Conservation (phyloP, 2,329 filamentous ascomycete genomes). For the Keithomyces neogunnii region DNA sequence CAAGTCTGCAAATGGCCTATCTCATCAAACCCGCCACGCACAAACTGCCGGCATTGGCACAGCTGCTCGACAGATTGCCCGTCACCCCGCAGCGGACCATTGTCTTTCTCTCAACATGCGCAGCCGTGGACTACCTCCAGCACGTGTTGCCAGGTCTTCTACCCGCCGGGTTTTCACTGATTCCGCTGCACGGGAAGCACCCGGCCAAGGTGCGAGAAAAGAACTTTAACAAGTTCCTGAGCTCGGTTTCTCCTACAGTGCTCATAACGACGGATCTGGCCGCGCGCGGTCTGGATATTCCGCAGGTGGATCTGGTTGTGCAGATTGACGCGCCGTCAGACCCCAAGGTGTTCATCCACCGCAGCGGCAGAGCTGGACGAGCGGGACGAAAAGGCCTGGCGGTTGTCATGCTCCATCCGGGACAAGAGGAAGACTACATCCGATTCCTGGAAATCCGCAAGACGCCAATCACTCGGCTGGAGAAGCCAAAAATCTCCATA, state of each 20-base stretch:
- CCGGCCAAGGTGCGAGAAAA: slow-evolving; percentile 78
- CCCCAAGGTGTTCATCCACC: slow-evolving; percentile 91
- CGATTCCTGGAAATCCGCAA: slow-evolving; percentile 79
- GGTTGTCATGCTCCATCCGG: slow-evolving; percentile 76
- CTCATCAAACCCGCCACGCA: slow-evolving; percentile 65
- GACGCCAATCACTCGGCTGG: slow-evolving; percentile 65
- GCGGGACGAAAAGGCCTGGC: slow-evolving; percentile 82
- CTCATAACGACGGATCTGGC: slow-evolving; percentile 90
- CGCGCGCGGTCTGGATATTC: slow-evolving; percentile 83
- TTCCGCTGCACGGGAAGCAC: slow-evolving; percentile 88
- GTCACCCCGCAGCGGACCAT: slow-evolving; percentile 77
- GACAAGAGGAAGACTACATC: slow-evolving; percentile 83
- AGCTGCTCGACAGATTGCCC: slow-evolving; percentile 61
- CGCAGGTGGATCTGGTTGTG: slow-evolving; percentile 81
- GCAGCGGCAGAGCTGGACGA: slow-evolving; percentile 80
- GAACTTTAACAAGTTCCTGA: slow-evolving; percentile 76
- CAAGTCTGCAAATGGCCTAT: slow-evolving; percentile 88
- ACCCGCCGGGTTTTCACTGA: slow-evolving; percentile 56
- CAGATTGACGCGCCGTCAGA: slow-evolving; percentile 79
- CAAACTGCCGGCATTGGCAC: slow-evolving; percentile 67
- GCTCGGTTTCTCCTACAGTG: slow-evolving; percentile 65
- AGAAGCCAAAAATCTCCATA: slow-evolving; percentile 46
- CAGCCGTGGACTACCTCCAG: slow-evolving; percentile 89
- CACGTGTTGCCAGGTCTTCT: slow-evolving; percentile 68
- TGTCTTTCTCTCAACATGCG: slow-evolving; percentile 88